Conservation (phyloP, 1,139 yeast species). For the Suhomyces taliae region DNA sequence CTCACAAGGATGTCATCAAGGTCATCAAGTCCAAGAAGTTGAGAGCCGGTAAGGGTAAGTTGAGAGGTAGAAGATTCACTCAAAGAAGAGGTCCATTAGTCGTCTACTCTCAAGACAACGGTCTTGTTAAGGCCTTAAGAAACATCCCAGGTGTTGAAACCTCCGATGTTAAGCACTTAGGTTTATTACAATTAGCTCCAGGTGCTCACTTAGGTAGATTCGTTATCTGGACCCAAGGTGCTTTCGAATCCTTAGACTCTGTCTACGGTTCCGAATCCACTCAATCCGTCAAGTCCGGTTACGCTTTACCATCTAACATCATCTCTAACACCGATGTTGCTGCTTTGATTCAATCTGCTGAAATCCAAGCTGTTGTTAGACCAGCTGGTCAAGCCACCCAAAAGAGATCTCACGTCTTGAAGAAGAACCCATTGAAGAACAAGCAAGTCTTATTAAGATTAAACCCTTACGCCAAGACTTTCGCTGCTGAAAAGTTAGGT, state of each 20-base stretch:
- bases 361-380: slow-evolving; percentile 95
- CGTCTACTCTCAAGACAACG: slow-evolving; percentile 97
- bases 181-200: slow-evolving; percentile 98
- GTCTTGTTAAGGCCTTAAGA: slow-evolving; percentile 98
- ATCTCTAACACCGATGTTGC: slow-evolving; percentile 94
- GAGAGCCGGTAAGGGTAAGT: slow-evolving; percentile 99
- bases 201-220: slow-evolving; percentile 99
- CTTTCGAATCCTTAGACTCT: slow-evolving; percentile 94
- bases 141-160: slow-evolving; percentile 99
- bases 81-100: slow-evolving; percentile 99
- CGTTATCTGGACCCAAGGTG: slow-evolving; percentile 99
- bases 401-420: slow-evolving; percentile 92
- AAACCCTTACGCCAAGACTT: slow-evolving; percentile 99
- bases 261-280: slow-evolving; percentile 95
- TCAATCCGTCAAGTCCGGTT: slow-evolving; percentile 83
- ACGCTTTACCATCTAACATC: slow-evolving; percentile 92
- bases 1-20: slow-evolving; percentile 97
- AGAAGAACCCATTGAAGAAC: slow-evolving; percentile 99
- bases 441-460: slow-evolving; percentile 96
- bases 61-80: slow-evolving; percentile 99
- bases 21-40: slow-evolving; percentile 98
- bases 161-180: slow-evolving; percentile 87
- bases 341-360: slow-evolving; percentile 98
- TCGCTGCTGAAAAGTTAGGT: slow-evolving; percentile 88
- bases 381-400: slow-evolving; percentile 94